These are phyloP conservation scores for Kockovaella imperatae DNA, from an alignment of 768 basidiomycete species.

Conservation along the genomic window DNA sequence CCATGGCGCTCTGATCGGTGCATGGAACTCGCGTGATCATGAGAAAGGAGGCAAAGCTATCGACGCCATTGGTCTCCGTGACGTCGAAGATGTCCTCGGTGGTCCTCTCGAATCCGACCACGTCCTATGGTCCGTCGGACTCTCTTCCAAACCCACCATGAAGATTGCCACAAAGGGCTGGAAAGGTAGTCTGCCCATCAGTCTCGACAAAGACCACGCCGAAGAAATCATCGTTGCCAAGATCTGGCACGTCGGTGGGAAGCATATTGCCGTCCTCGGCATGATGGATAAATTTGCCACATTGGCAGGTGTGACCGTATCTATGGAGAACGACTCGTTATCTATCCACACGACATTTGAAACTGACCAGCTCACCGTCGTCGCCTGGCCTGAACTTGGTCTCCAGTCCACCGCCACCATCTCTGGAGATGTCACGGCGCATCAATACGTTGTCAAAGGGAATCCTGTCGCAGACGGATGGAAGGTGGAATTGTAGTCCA, in stretches of 20 bases:
- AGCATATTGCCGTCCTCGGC: conserved; percentile 17
- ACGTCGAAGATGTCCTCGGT: conserved; percentile 19
- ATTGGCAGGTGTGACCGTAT: conserved; percentile 10
- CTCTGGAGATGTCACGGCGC: too few relatives aligned
- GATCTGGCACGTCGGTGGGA: conserved; percentile 7
- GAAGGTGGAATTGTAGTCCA: too few relatives aligned
- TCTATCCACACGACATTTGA: conserved; percentile 1
- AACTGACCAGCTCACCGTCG: too few relatives aligned
- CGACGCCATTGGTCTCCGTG: conserved; percentile 11
- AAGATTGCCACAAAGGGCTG: not conserved
- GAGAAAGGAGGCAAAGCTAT: conserved; percentile 4
- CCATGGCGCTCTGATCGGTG: conserved; percentile 16
- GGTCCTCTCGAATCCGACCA: not conserved
- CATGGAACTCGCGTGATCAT: conserved; percentile 22
- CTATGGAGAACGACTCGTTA: not conserved
- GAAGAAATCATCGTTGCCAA: conserved; percentile 11
- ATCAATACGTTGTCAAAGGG: too few relatives aligned
- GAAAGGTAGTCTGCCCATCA: conserved; percentile 3
- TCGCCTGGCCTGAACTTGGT: too few relatives aligned
- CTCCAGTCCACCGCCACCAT: too few relatives aligned
- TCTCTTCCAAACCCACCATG: not conserved
- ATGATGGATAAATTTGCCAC: conserved; percentile 23
- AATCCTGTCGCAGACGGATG: too few relatives aligned
- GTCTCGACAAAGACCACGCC: conserved; percentile 10
- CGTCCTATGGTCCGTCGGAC: not conserved